A percentile compares a stretch with the other conserved stretches of the same genome.
Evolutionary conservation across 2,329 filamentous ascomycete species (phyloP).

Genomic region (Cladophialophora carrionii): DNA sequence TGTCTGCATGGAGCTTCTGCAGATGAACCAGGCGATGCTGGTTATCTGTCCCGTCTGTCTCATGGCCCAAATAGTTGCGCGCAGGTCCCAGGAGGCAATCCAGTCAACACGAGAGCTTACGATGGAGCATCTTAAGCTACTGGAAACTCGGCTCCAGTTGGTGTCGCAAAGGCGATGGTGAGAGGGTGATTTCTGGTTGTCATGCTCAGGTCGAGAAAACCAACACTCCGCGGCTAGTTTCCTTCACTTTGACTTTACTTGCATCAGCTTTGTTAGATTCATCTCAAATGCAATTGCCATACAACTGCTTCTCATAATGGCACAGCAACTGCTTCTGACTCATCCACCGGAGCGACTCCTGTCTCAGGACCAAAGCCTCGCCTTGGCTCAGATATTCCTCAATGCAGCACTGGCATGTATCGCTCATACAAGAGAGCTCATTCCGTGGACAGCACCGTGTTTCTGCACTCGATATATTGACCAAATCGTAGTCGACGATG

Average conservation of each 20-base stretch:
- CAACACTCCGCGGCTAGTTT: neutral
- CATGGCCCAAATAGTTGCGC: no score
- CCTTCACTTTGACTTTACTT: neutral
- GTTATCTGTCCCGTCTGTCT: neutral
- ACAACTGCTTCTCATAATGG: constrained; percentile 11
- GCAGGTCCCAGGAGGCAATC: neutral
- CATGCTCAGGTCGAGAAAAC: neutral
- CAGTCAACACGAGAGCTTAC: neutral
- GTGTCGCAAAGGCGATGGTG: neutral
- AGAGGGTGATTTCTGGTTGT: neutral
- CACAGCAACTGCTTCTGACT: constrained; percentile 22
- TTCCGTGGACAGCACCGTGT: constrained; percentile 31
- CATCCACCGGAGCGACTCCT: constrained; percentile 8
- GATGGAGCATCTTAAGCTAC: neutral
- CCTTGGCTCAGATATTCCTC: constrained; percentile 35
- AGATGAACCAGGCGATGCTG: no score
- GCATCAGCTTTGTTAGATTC: neutral
- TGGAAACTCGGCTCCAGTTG: neutral
- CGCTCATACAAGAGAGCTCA: constrained; percentile 33
- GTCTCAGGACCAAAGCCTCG: constrained; percentile 30
- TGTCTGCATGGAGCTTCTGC: neutral
- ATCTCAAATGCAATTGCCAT: neutral
- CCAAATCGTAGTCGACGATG: constrained; percentile 22
- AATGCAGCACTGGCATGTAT: constrained; percentile 36
- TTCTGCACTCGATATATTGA: constrained; percentile 33